phyloP scores from a whole-genome alignment of 768 basidiomycete genomes.

The Mycena crocata region DNA sequence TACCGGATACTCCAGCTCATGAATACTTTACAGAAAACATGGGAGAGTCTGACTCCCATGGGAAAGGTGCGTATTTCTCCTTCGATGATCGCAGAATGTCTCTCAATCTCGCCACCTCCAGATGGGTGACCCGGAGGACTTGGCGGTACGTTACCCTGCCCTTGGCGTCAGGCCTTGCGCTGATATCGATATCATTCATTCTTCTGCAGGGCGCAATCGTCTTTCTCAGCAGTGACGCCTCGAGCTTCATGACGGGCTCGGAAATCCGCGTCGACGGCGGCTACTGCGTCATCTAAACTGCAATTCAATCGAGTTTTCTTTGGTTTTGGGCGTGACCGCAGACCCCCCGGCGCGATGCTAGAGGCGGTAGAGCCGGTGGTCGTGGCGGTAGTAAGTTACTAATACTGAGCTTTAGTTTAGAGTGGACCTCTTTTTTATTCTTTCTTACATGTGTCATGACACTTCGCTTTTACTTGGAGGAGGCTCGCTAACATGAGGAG shows the following conservation, averaged over 20 bases:
- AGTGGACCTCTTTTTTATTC: no score
- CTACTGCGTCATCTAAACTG: slow-evolving; percentile 73
- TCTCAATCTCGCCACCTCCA: slow-evolving; percentile 41
- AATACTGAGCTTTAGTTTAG: no score
- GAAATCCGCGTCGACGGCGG: slow-evolving; percentile 92
- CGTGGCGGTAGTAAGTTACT: neutral
- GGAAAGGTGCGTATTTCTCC: slow-evolving; percentile 66
- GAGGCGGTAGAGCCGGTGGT: neutral
- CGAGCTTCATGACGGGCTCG: slow-evolving; percentile 89
- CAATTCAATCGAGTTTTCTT: neutral
- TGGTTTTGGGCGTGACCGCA: neutral
- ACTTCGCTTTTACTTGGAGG: no score
- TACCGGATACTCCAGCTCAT: neutral
- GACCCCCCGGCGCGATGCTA: neutral
- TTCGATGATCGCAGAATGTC: slow-evolving; percentile 12
- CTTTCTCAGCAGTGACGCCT: slow-evolving; percentile 91
- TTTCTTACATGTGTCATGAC: no score
- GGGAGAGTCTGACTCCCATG: slow-evolving; percentile 90
- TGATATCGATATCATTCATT: slow-evolving; percentile 4
- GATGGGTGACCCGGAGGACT: slow-evolving; percentile 95
- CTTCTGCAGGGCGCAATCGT: slow-evolving; percentile 86
- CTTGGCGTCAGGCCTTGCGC: slow-evolving; percentile 1
- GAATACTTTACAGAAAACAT: slow-evolving; percentile 68
- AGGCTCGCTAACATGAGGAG: no score
- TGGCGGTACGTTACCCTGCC: slow-evolving; percentile 65